Evolutionary conservation across 805 yeast genomes (phyloP).

Genomic region (Martiniozyma abietophila): DNA sequence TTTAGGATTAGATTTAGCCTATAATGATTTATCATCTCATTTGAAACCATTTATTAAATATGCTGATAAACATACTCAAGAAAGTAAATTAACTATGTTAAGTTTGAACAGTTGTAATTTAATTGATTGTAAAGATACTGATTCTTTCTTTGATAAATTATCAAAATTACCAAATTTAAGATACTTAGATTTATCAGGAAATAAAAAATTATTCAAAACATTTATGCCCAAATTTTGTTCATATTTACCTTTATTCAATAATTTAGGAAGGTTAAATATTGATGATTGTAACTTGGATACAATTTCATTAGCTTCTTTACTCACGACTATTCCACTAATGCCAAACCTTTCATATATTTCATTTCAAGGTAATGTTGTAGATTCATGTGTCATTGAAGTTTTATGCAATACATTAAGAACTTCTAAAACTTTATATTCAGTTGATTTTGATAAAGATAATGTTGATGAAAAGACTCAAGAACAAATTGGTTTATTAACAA

Average conservation of each 20-base stretch:
- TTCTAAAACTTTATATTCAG: constrained; percentile 52
- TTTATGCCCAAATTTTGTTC: constrained; percentile 48
- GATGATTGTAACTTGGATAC: constrained; percentile 57
- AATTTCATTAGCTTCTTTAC: constrained; percentile 46
- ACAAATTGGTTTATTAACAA: constrained; percentile 66
- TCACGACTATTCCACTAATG: constrained; percentile 65
- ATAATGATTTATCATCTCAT: constrained; percentile 50
- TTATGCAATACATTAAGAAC: constrained; percentile 61
- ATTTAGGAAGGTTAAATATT: constrained; percentile 57
- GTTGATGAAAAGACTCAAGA: constrained; percentile 59
- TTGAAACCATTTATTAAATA: constrained; percentile 32
- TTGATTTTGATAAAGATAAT: constrained; percentile 57
- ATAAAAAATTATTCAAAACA: constrained; percentile 57
- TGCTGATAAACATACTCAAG: constrained; percentile 10
- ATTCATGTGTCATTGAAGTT: constrained; percentile 52
- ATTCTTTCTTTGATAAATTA: constrained; percentile 38
- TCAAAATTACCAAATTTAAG: constrained; percentile 49
- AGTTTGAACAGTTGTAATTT: constrained; percentile 61
- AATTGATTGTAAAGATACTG: constrained; percentile 40
- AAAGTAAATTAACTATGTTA: constrained; percentile 33
- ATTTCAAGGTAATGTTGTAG: constrained; percentile 52
- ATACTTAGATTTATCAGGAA: constrained; percentile 68
- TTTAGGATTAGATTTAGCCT: constrained; percentile 76
- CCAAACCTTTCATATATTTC: constrained; percentile 59
- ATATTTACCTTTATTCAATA: constrained; percentile 59